Conservation (phyloP, 2,329 filamentous ascomycete genomes). For the Claviceps capensis region DNA sequence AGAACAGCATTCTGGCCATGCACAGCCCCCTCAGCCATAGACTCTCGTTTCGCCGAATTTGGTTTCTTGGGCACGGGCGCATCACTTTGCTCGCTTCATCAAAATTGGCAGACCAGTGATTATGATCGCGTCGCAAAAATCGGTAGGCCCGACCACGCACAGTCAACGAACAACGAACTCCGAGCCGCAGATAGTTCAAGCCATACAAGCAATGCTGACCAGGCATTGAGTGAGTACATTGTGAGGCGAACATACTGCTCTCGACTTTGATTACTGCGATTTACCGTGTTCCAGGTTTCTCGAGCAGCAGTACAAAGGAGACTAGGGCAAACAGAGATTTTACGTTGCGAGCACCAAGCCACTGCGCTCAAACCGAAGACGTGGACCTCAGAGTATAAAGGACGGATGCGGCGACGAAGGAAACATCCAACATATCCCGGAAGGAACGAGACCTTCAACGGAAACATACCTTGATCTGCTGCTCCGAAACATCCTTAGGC, state of each 20-base stretch:
- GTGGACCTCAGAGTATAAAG: conserved; percentile 12
- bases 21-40: background rate
- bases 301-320: conserved; percentile 17
- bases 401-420: conserved; percentile 25
- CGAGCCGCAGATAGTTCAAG: conserved; percentile 12
- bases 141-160: conserved; percentile 1
- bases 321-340: conserved; percentile 8
- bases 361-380: conserved; percentile 6
- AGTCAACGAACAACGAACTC: conserved; percentile 2
- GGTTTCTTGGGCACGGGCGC: conserved; percentile 22
- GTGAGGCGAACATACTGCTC: conserved; percentile 37
- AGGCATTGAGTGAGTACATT: conserved; percentile 31
- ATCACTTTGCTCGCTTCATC: conserved; percentile 37
- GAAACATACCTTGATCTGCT: conserved; percentile 99
- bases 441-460: conserved; percentile 56
- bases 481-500: conserved; percentile 93
- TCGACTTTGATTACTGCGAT: conserved; percentile 40
- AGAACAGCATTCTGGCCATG: background rate
- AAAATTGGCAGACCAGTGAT: conserved; percentile 3
- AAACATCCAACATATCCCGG: conserved; percentile 57
- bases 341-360: conserved; percentile 1
- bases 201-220: conserved; percentile 32
- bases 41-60: background rate
- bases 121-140: conserved; percentile 4
- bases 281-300: conserved; percentile 17